A percentile compares a stretch with the other conserved stretches of the same genome.
Conservation (phyloP, 805 yeast genomes). For the Torulaspora quercuum region DNA sequence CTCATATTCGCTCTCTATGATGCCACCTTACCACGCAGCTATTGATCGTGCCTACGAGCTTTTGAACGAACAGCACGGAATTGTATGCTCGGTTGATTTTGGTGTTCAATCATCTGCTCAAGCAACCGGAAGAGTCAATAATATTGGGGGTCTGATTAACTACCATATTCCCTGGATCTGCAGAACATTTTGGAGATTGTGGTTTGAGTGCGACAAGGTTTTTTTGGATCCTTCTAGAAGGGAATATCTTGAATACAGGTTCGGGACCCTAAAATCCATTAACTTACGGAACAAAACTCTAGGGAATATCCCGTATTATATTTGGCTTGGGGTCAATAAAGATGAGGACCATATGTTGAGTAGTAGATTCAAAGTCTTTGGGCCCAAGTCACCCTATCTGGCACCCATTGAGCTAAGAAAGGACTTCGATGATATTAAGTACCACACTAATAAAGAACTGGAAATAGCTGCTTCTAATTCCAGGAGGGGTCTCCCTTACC, state of each 20-base stretch:
- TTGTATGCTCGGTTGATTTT: constrained; percentile 72
- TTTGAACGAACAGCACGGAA: constrained; percentile 53
- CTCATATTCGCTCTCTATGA: constrained; percentile 81
- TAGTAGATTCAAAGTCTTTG: constrained; percentile 54
- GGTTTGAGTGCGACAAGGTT: constrained; percentile 85
- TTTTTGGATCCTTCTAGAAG: constrained; percentile 76
- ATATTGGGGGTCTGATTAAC: constrained; percentile 68
- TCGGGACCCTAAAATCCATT: constrained; percentile 74
- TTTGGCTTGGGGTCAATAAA: constrained; percentile 78
- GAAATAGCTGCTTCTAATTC: constrained; percentile 68
- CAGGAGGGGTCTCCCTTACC: constrained; percentile 67
- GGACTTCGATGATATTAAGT: constrained; percentile 7
- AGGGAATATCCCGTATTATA: constrained; percentile 77
- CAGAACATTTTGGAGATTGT: constrained; percentile 78
- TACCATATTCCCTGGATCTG: constrained; percentile 74
- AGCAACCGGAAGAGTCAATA: constrained; percentile 63
- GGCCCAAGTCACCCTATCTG: constrained; percentile 65
- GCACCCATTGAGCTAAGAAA: constrained; percentile 46
- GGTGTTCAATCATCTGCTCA: constrained; percentile 70
- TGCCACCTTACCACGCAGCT: constrained; percentile 76
- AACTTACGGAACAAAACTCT: constrained; percentile 61
- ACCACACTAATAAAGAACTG: constrained; percentile 56
- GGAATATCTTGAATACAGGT: constrained; percentile 75
- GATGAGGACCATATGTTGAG: constrained; percentile 39
- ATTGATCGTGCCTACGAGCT: constrained; percentile 60